Evolutionary conservation across 1,139 yeast genomes (phyloP), one percentile per base, ranked within the genome.

Genomic region (Zhuliangozyma blackwelliae): DNA sequence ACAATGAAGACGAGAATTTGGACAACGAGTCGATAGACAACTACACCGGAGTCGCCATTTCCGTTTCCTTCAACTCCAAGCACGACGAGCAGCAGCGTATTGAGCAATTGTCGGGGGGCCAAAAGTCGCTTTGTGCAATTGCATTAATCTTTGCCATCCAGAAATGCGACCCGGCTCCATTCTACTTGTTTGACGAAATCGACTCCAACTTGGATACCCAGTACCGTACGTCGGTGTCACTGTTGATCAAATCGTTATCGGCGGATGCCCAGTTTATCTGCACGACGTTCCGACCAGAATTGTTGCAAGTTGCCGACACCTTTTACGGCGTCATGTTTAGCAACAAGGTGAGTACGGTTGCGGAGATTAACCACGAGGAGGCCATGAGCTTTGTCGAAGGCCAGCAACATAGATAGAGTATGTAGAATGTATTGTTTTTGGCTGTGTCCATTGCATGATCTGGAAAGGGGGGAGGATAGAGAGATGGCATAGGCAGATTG

Each of bases 181-280:
- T 92, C 58, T 92, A 92, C 55, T 64, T 92, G 37, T 89, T 92
- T 60, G 98, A 92, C 59, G 98, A 92, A 65, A 84, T 92, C 42
- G 98, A 92, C 63, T 97, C 97, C 7, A 92, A 92, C 48, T 70
- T 92, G 43, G 99, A 92, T 62, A 79, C 95, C 2, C 96, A 88
- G 54, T 90, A 90, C 56, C 76, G 98, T 50, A 77, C 87, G 0
- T 81, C 96, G 0, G 96, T 92, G 12, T 96, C 98, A 0, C 63
- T 72, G 27, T 68, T 87, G 71, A 82, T 92, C 43, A 70, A 77
- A 41, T 72, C 76, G 31, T 63, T 90, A 38, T 76, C 96, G 11
- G 47, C 50, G 11, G 28, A 38, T 19, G 94, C 95, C 7, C 99
- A 92, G 57, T 92, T 92, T 54, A 88, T 92, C 29, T 90, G 97